Evolutionary conservation across 192 early-diverging fungal genomes (phyloP).

Genomic region (Podila horticola): DNA sequence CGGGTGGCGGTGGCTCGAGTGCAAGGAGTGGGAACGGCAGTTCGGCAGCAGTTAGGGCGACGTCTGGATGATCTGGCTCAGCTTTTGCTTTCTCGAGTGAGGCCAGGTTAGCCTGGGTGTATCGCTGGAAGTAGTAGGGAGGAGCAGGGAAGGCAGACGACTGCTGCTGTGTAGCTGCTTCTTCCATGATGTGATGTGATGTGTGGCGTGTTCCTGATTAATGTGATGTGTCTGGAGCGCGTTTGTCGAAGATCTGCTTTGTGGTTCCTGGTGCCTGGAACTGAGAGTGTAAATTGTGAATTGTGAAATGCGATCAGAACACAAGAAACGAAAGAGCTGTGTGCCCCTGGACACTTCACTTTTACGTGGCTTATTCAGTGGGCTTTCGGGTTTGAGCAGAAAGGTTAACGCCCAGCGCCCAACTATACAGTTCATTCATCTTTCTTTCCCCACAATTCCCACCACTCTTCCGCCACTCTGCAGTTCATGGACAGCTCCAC

Average conservation of each 20-base stretch:
- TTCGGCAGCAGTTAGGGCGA: conserved; percentile 29
- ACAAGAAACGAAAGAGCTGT: too few relatives aligned
- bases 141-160: conserved; percentile 71
- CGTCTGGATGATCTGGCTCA: conserved; percentile 29
- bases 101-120: conserved; percentile 69
- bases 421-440: too few relatives aligned
- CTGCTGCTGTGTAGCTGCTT: conserved; percentile 38
- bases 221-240: neutral
- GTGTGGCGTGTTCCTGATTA: neutral
- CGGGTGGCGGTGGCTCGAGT: conserved; percentile 67
- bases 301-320: too few relatives aligned
- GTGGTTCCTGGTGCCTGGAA: too few relatives aligned
- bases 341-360: too few relatives aligned
- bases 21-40: conserved; percentile 58
- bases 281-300: too few relatives aligned
- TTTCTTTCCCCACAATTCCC: too few relatives aligned
- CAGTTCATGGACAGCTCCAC: too few relatives aligned
- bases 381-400: too few relatives aligned
- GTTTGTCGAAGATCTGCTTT: neutral
- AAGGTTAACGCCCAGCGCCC: too few relatives aligned
- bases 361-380: too few relatives aligned
- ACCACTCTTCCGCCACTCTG: too few relatives aligned
- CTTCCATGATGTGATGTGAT: conserved; percentile 27
- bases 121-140: conserved; percentile 72
- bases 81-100: conserved; percentile 32